These are phyloP conservation scores for Syzygium oleosum DNA, from an alignment of 345 rosid genomes.

Conservation along the genomic window DNA sequence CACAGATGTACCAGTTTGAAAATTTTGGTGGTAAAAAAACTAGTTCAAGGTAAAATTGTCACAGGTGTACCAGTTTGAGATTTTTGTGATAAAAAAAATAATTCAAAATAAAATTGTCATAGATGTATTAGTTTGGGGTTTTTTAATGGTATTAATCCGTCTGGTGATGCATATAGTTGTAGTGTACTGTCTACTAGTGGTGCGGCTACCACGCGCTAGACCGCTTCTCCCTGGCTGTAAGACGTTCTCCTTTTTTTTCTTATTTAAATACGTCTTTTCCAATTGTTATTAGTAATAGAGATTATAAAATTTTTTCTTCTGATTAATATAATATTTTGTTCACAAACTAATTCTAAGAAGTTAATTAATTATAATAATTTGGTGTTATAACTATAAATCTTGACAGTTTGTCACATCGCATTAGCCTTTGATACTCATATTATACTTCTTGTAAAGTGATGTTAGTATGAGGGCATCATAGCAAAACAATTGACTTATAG, in stretches of 20 bases:
- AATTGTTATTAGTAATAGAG: not conserved
- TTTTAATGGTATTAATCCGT: too few species aligned
- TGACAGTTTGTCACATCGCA: not conserved
- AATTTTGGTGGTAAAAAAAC: too few species aligned
- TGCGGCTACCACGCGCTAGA: not conserved
- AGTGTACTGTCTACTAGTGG: not conserved
- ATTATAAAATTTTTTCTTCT: not conserved
- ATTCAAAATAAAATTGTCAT: too few species aligned
- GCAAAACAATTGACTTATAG: not conserved
- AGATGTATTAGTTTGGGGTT: too few species aligned
- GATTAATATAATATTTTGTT: not conserved
- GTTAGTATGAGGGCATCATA: not conserved
- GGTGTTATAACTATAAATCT: not conserved
- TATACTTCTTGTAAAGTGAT: not conserved
- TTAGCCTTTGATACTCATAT: not conserved
- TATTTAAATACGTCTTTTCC: not conserved
- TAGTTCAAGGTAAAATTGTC: too few species aligned
- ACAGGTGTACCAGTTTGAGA: too few species aligned
- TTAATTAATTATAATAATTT: too few species aligned
- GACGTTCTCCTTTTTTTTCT: not conserved
- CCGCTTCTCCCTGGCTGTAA: accelerated
- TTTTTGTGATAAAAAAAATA: too few species aligned
- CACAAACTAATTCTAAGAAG: not conserved
- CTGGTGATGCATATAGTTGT: not conserved
- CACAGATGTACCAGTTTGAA: too few species aligned